Evolutionary conservation across 2,329 filamentous ascomycete species (phyloP), one percentile per base, ranked within the genome.

Genomic region (Ceratocystis ficicola): DNA sequence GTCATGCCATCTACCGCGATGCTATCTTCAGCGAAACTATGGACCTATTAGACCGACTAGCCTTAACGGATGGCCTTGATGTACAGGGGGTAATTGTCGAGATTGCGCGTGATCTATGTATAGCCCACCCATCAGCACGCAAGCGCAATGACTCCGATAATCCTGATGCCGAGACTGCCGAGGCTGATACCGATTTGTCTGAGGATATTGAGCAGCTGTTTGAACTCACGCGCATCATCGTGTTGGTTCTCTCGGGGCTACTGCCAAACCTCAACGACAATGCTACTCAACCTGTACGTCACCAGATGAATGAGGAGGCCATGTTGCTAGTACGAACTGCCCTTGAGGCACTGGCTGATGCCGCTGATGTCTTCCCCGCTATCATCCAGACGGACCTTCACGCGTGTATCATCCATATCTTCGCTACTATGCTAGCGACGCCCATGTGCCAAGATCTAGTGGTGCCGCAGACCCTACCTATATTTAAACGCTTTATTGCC

Each of bases 121-220:
- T 97, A 20, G 87, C 90, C 1, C 94, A 99, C 74, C 93, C 93
- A 1, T 95, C 92, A 1, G 93, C 94, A 2, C 85, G 89, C 69
- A 72, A 76, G 44, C 73, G 75, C 36, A 69, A 70, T 4, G 69
- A 73, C 22, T 22, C 22, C 1, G 36, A 36, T 5, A 46, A 22
- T 5, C 30, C 25, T 10, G 36, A 32, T n/a, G 61, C 62, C 17
- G 65, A 55, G 12, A 41, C 60, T 17, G 85, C 84, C 70, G 80
- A 83, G 62, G 80, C 85, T 69, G 80, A 83, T 69, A 86, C 86
- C 17, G 88, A 94, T 73, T 78, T 99, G 10, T 95, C 90, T 0
- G 94, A 99, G 72, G 94, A 99, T 73, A 96, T 99, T 69, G 94
- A 99, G 73, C 94, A 99, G 75, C 81, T 99, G 0, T 99, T 99